These are phyloP conservation scores for Sporothrix protearum DNA, from an alignment of 2,329 filamentous ascomycete genomes.

Conservation along the genomic window DNA sequence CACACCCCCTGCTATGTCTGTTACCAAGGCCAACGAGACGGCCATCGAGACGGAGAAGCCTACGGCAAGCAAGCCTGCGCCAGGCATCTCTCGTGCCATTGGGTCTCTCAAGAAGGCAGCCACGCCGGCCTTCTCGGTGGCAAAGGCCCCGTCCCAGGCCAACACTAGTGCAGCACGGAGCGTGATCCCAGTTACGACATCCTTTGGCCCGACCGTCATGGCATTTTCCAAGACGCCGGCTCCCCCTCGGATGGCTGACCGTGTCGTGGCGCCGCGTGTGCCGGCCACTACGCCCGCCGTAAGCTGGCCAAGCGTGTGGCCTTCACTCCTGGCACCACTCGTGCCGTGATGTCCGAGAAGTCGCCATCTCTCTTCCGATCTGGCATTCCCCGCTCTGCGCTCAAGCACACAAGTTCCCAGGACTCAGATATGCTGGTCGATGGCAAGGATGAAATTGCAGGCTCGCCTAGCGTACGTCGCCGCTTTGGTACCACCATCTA, in stretches of 20 bases:
- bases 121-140: slow-evolving; percentile 27
- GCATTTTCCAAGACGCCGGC: slow-evolving; percentile 46
- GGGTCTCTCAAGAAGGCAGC: slow-evolving; percentile 35
- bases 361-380: slow-evolving; percentile 58
- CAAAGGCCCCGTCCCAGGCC: not conserved
- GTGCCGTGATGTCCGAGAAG: slow-evolving; percentile 42
- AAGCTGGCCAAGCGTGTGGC: slow-evolving; percentile 70
- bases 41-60: slow-evolving; percentile 29
- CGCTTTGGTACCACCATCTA: slow-evolving; percentile 38
- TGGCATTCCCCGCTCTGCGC: slow-evolving; percentile 43
- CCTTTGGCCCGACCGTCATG: slow-evolving; percentile 32
- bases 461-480: slow-evolving; percentile 24
- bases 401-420: slow-evolving; percentile 31
- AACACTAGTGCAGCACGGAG: slow-evolving; percentile 40
- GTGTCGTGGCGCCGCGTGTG: slow-evolving; percentile 49
- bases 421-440: not conserved
- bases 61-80: not conserved
- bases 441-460: not conserved
- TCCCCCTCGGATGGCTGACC: slow-evolving; percentile 46
- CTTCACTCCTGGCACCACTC: slow-evolving; percentile 70
- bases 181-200: slow-evolving; percentile 44
- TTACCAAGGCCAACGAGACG: slow-evolving; percentile 23
- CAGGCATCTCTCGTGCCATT: not conserved
- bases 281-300: slow-evolving; percentile 64
- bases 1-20: not conserved